Percentiles rank a stretch among this genome's conserved stretches.
Evolutionary conservation across 139 green algal genomes (phyloP).

Genomic region (Chlorella vulgaris): DNA sequence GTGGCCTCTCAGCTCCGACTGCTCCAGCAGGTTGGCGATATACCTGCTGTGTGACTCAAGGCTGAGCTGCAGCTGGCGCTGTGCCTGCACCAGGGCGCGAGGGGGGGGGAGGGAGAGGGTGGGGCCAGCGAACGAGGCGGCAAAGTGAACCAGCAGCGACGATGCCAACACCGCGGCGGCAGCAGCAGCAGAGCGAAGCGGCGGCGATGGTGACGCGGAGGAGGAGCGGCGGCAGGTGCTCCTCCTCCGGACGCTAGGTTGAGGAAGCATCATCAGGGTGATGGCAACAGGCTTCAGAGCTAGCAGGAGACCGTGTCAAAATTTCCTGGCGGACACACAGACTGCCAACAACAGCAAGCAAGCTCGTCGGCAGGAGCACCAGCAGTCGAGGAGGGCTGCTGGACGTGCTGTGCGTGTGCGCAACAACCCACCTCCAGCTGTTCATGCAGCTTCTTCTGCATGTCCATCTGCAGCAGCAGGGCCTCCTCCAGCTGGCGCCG

Average conservation of each 20-base stretch:
- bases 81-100: conserved; percentile 59
- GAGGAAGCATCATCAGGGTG: too few species aligned
- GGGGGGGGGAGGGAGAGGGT: not conserved
- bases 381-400: too few species aligned
- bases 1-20: not conserved
- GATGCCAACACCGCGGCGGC: too few species aligned
- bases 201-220: too few species aligned
- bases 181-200: too few species aligned
- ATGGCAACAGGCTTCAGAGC: too few species aligned
- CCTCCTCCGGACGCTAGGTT: too few species aligned
- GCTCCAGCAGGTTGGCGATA: conserved; percentile 72
- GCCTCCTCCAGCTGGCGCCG: conserved; percentile 78
- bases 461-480: conserved; percentile 92
- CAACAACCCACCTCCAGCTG: conserved; percentile 81
- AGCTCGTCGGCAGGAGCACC: too few species aligned
- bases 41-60: conserved; percentile 93
- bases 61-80: conserved; percentile 89
- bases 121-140: not conserved
- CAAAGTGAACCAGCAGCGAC: not conserved
- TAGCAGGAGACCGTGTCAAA: too few species aligned
- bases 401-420: not conserved
- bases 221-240: too few species aligned
- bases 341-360: too few species aligned
- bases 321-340: too few species aligned
- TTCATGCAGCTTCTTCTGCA: conserved; percentile 96